Base-by-base conservation (phyloP, 805 yeast genomes). In the Scheffersomyces coipomensis region DNA sequence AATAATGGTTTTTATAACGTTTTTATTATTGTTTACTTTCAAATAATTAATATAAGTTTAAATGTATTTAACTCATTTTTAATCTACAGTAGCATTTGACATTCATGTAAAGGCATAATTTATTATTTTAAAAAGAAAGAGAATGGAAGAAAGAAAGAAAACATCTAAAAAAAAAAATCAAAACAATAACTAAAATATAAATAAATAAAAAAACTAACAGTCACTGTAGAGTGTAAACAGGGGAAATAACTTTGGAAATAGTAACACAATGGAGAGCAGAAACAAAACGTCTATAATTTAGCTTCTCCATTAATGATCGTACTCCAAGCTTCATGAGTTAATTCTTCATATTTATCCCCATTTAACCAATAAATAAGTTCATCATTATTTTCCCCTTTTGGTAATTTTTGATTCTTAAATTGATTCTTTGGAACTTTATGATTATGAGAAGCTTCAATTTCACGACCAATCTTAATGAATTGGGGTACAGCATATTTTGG, bases 401-500 rank as follows among this genome's bases (percentile, higher is more conserved):
- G 87, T 36, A 85, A 60, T 7, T 69, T 69, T 43, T 85, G 89
- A 48, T 82, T 77, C 59, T 84, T 80, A 56, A 79, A 85, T 23
- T 65, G 62, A 52, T 79, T 81, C 60, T 85, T 86, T 10, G 84
- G 76, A 11, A 90, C 79, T 67, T 90, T 90, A 63, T 87, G 90
- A 57, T 86, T 91, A 47, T 87, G 91, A 2, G 87, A 79, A 34
- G 79, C 76, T 49, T 76, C 75, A 44, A 89, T 82, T 24, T 66
- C 63, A 24, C 66, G 57, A 29, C 79, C 83, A 53, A 88, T 76
- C 57, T 88, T 85, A 37, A 88, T 62, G 55, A 90, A 88, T 27
- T 83, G 73, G 0, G 98, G 98, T 25, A 88, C 71, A 0, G 97
- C 95, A 64, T 86, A 90, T 51, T 76, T 80, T 18, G 97, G 97